Percentiles rank a stretch among this genome's conserved stretches.
Evolutionary conservation across 1,284 basidiomycete species (phyloP).

Genomic region (Spongiforma sp.): DNA sequence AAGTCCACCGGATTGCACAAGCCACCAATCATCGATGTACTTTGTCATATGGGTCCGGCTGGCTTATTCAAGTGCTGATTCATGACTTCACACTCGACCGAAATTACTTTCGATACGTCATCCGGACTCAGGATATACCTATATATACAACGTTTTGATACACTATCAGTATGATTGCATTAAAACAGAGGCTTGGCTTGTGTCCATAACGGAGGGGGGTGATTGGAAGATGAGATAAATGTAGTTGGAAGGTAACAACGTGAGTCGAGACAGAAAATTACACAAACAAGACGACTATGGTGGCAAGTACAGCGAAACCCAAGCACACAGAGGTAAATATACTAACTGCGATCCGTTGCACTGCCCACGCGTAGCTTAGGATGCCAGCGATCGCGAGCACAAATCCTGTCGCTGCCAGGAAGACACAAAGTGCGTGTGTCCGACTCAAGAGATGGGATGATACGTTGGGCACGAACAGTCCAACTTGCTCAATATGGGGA

Average conservation of each 20-base stretch:
- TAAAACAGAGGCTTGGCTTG: too few species aligned
- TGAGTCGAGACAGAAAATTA: constrained; percentile 5
- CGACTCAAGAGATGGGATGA: constrained; percentile 54
- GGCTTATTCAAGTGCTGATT: too few species aligned
- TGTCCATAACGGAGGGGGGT: too few species aligned
- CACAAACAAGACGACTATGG: constrained; percentile 10
- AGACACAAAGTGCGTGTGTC: constrained; percentile 54
- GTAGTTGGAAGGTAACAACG: background rate
- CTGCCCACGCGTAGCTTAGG: constrained; percentile 55
- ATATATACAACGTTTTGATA: too few species aligned
- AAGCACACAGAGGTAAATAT: constrained; percentile 49
- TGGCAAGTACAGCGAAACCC: constrained; percentile 30
- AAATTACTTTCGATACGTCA: too few species aligned
- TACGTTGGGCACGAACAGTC: constrained; percentile 35
- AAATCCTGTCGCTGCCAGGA: constrained; percentile 56
- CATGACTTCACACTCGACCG: too few species aligned
- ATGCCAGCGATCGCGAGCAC: constrained; percentile 54
- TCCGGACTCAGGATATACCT: too few species aligned
- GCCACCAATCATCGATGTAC: too few species aligned
- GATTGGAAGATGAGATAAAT: too few species aligned
- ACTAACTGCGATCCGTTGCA: constrained; percentile 47
- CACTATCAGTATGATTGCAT: too few species aligned
- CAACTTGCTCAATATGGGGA: constrained; percentile 52
- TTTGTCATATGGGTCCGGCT: too few species aligned
- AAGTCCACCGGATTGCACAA: too few species aligned